A percentile compares a stretch with the other conserved stretches of the same genome.
These are phyloP conservation scores for Sisymbrium irio DNA, from an alignment of 345 rosid species.

Conservation along the genomic window DNA sequence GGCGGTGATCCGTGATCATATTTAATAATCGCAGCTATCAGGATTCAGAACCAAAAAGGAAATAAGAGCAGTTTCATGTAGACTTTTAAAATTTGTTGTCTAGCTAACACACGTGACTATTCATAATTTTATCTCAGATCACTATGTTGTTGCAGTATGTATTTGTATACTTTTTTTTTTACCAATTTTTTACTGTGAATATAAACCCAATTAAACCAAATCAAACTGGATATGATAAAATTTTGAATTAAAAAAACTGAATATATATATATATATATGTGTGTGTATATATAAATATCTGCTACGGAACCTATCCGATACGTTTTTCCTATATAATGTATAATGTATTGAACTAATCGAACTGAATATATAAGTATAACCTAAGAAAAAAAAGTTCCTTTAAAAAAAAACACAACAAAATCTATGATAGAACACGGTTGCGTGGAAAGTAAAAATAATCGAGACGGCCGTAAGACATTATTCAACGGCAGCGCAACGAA, in stretches of 20 bases:
- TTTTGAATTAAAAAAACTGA: too few relatives aligned
- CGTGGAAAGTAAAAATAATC: slow-evolving; percentile 3
- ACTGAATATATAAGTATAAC: too few relatives aligned
- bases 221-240: too few relatives aligned
- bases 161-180: not conserved
- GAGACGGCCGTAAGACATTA: slow-evolving; percentile 5
- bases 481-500: slow-evolving; percentile 25
- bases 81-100: not conserved
- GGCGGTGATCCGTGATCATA: not conserved
- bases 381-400: too few relatives aligned
- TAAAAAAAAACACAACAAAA: not conserved
- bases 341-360: too few relatives aligned
- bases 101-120: not conserved
- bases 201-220: too few relatives aligned
- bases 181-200: too few relatives aligned
- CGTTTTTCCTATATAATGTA: too few relatives aligned
- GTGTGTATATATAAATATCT: too few relatives aligned
- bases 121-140: too few relatives aligned
- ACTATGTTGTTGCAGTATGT: not conserved
- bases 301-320: too few relatives aligned
- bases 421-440: slow-evolving; percentile 18
- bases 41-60: not conserved
- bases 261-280: too few relatives aligned
- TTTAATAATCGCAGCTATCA: not conserved
- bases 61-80: not conserved